Evolutionary conservation across 306 rosid genomes (phyloP).

Genomic region (Sophora flavescens): DNA sequence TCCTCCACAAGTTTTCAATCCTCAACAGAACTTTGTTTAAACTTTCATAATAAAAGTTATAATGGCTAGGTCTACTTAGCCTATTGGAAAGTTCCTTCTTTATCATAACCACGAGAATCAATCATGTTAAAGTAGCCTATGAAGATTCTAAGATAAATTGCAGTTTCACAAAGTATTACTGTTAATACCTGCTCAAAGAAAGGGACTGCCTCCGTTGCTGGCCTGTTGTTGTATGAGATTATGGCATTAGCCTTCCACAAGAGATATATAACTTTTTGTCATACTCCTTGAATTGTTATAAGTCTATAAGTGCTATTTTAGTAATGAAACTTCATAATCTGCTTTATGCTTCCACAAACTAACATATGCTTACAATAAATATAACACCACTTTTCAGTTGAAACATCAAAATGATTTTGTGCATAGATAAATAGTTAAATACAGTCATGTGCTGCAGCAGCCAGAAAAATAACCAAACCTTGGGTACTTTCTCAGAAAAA

Average conservation of each 20-base stretch:
- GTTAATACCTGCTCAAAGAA: slow-evolving; percentile 91
- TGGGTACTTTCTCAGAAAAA: slow-evolving; percentile 60
- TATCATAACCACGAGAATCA: slow-evolving; percentile 1
- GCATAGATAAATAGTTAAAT: slow-evolving; percentile 3
- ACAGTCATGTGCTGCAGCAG: slow-evolving; percentile 15
- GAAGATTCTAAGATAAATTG: slow-evolving; percentile 6
- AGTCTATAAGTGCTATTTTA: slow-evolving; percentile 39
- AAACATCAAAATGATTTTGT: slow-evolving; percentile 27
- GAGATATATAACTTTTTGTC: slow-evolving; percentile 57
- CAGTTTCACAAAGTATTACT: slow-evolving; percentile 11
- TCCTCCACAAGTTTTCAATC: slow-evolving; percentile 9
- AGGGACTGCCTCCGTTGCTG: slow-evolving; percentile 97
- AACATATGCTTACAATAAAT: neutral
- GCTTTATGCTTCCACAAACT: slow-evolving; percentile 39
- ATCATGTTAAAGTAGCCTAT: slow-evolving; percentile 11
- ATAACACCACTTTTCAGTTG: neutral
- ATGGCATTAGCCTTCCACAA: slow-evolving; percentile 88
- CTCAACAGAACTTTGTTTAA: slow-evolving; percentile 16
- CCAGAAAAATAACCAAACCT: slow-evolving; percentile 56
- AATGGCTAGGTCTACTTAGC: neutral
- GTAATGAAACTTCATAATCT: slow-evolving; percentile 42
- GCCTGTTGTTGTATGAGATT: slow-evolving; percentile 90
- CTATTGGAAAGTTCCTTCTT: slow-evolving; percentile 6
- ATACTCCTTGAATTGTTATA: slow-evolving; percentile 51
- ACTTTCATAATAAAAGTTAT: slow-evolving; percentile 17